Percentiles rank a stretch among this genome's conserved stretches.
Evolutionary conservation across 2,329 filamentous ascomycete species (phyloP).

Genomic region (Aureobasidium vineae): DNA sequence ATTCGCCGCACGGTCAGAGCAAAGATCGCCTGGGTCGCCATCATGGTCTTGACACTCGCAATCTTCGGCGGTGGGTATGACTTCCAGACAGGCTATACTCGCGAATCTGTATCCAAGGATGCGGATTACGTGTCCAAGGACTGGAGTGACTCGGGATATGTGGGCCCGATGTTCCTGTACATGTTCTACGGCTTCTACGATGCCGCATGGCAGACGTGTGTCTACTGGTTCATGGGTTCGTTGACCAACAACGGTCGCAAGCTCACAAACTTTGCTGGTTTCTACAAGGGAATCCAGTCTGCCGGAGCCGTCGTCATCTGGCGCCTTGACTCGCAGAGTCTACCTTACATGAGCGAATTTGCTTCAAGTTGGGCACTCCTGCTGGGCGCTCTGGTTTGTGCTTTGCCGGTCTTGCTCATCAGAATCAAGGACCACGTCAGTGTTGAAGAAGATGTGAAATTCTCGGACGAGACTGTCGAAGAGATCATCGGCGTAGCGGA

Average conservation of each 20-base stretch:
- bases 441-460: constrained; percentile 77
- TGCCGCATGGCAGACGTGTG: constrained; percentile 82
- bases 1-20: constrained; percentile 67
- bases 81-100: constrained; percentile 64
- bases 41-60: constrained; percentile 69
- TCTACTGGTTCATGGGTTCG: constrained; percentile 96
- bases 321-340: constrained; percentile 63
- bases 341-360: constrained; percentile 70
- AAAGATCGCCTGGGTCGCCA: constrained; percentile 58
- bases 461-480: constrained; percentile 75
- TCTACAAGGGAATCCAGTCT: constrained; percentile 90
- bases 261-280: constrained; percentile 86
- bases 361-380: constrained; percentile 74
- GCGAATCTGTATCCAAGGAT: constrained; percentile 35
- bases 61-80: constrained; percentile 83
- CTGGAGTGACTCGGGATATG: constrained; percentile 66
- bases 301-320: constrained; percentile 75
- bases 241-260: constrained; percentile 90
- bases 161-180: constrained; percentile 82
- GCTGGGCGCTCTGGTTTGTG: constrained; percentile 69
- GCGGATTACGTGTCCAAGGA: constrained; percentile 51
- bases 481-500: constrained; percentile 56
- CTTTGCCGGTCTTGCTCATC: constrained; percentile 72
- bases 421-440: constrained; percentile 80
- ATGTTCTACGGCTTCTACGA: constrained; percentile 91